A percentile compares a stretch with the other conserved stretches of the same genome.
Evolutionary conservation across 176 grass and related monocot species (phyloP).

Genomic region (Zea mays): DNA sequence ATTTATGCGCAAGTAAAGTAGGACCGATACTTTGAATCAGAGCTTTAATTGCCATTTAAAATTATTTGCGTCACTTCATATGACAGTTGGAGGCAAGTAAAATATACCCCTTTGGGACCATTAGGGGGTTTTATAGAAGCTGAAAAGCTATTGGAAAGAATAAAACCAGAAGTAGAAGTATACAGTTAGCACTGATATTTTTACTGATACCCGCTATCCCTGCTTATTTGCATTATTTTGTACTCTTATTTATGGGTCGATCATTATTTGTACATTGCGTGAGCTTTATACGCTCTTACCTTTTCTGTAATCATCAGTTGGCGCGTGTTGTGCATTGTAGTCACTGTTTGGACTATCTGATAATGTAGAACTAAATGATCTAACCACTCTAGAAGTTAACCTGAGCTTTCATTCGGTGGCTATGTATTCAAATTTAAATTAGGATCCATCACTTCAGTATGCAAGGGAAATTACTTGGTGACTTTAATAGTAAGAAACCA

Average conservation of each 20-base stretch:
- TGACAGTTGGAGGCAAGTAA: slow-evolving; percentile 73
- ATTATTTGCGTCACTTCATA: slow-evolving; percentile 1
- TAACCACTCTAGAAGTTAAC: background rate
- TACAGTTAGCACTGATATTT: slow-evolving; percentile 30
- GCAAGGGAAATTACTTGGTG: background rate
- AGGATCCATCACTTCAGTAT: background rate
- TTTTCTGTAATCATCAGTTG: background rate
- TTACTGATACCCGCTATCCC: background rate
- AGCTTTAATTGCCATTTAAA: slow-evolving; percentile 11
- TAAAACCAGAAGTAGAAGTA: slow-evolving; percentile 56
- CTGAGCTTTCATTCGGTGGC: background rate
- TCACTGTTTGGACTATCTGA: background rate
- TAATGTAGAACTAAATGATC: background rate
- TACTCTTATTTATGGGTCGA: background rate
- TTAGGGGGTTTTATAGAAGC: slow-evolving; percentile 69
- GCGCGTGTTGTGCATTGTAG: background rate
- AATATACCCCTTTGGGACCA: slow-evolving; percentile 64
- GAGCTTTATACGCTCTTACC: background rate
- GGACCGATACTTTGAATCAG: background rate
- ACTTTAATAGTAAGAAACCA: background rate
- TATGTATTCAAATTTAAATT: slow-evolving; percentile 3
- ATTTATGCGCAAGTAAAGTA: slow-evolving; percentile 63
- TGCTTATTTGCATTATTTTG: background rate
- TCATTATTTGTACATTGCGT: background rate
- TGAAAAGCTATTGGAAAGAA: slow-evolving; percentile 63